These are phyloP conservation scores for Chaetomium strumarium DNA, from an alignment of 2,329 filamentous ascomycete genomes.

Conservation along the genomic window DNA sequence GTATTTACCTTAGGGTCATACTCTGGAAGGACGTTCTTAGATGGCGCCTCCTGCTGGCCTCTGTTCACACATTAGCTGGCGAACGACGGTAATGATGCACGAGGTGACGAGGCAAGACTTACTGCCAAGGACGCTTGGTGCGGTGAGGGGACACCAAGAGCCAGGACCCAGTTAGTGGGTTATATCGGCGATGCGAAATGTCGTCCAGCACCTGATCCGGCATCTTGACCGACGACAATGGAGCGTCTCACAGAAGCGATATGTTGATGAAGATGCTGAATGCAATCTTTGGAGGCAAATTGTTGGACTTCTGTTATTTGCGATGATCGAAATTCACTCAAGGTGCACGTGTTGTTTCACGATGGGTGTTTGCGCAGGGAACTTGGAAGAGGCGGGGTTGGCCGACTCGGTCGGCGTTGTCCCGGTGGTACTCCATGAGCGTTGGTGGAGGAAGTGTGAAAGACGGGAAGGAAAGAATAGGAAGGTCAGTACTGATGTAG, in stretches of 20 bases:
- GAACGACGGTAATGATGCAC: background rate
- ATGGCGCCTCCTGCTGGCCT: conserved; percentile 69
- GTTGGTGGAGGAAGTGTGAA: too few relatives aligned
- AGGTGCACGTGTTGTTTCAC: background rate
- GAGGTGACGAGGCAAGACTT: conserved; percentile 35
- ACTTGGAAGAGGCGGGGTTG: background rate
- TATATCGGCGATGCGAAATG: conserved; percentile 92
- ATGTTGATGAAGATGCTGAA: background rate
- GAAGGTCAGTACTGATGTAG: too few relatives aligned
- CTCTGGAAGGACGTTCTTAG: conserved; percentile 62
- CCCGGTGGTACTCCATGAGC: too few relatives aligned
- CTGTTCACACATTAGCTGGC: conserved; percentile 36
- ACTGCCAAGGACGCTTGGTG: conserved; percentile 98
- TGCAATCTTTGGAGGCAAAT: too few relatives aligned
- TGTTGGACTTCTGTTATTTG: too few relatives aligned
- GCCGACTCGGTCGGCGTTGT: background rate
- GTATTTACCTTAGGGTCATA: conserved; percentile 66
- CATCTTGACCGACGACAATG: conserved; percentile 45
- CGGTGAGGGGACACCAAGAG: conserved; percentile 92
- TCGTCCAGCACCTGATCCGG: conserved; percentile 78
- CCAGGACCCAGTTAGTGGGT: conserved; percentile 84
- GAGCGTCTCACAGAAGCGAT: background rate
- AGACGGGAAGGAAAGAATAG: too few relatives aligned
- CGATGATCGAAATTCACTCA: background rate
- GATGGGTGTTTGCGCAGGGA: background rate